Evolutionary conservation across 1,139 yeast species (phyloP).

Genomic region (Protomyces lactucae-debilis): DNA sequence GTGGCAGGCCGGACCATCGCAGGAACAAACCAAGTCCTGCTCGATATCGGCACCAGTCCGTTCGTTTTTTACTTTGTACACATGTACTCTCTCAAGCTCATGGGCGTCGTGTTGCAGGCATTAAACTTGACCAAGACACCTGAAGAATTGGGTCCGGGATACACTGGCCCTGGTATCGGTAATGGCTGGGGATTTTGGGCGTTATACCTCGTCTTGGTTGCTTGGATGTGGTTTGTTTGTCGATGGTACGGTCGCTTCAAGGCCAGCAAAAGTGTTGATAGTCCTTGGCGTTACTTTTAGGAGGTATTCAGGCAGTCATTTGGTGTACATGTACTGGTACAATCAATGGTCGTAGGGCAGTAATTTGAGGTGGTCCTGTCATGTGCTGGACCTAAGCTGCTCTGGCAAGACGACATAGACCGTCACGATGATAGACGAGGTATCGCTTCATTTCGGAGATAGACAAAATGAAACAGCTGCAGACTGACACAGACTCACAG

Average conservation of each 20-base stretch:
- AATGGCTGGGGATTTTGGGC: conserved; percentile 19
- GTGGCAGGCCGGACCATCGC: background rate
- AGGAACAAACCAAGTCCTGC: conserved; percentile 18
- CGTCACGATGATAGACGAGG: too few relatives aligned
- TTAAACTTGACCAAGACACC: conserved; percentile 4
- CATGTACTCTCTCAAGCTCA: conserved; percentile 13
- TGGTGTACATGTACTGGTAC: too few relatives aligned
- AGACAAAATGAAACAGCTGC: too few relatives aligned
- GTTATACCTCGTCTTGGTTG: conserved; percentile 8
- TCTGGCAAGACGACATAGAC: too few relatives aligned
- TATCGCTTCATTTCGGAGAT: too few relatives aligned
- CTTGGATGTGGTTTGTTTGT: conserved; percentile 26
- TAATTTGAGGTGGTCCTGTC: too few relatives aligned
- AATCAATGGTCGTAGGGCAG: too few relatives aligned
- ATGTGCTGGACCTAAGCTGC: too few relatives aligned
- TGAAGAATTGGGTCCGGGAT: conserved; percentile 13
- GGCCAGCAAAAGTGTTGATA: conserved; percentile 7
- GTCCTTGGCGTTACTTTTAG: conserved; percentile 21
- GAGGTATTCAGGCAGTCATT: too few relatives aligned
- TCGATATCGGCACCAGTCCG: conserved; percentile 22
- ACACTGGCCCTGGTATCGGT: conserved; percentile 12
- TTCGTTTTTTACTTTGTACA: conserved; percentile 21
- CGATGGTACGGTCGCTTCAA: conserved; percentile 19
- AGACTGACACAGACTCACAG: too few relatives aligned
- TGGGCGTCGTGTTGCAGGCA: conserved; percentile 1